Conservation (phyloP, 2,329 filamentous ascomycete species). For the Phyllosticta paracitricarpa region DNA sequence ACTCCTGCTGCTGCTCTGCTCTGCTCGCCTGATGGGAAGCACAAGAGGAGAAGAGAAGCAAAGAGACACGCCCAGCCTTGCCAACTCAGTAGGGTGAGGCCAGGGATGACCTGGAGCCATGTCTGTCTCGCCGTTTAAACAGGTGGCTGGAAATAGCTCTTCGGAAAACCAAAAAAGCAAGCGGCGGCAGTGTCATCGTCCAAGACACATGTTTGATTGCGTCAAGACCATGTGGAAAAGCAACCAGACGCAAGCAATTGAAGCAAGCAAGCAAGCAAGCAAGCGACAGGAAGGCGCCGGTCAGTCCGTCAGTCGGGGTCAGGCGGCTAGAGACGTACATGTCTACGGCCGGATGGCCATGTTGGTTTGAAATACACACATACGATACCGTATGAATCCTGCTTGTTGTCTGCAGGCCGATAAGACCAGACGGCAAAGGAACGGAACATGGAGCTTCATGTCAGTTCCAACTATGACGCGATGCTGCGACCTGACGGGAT, state of each 20-base stretch:
- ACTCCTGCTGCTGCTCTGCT: no score
- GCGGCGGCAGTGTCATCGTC: no score
- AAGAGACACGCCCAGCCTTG: not conserved
- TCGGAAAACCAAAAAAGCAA: no score
- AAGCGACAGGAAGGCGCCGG: no score
- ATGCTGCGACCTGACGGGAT: not conserved
- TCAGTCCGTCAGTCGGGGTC: not conserved
- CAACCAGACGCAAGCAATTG: no score
- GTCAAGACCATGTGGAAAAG: no score
- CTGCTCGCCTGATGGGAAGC: not conserved
- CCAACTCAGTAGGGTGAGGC: not conserved
- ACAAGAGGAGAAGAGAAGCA: not conserved
- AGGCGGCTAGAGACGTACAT: not conserved
- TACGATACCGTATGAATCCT: no score
- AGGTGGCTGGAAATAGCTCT: conserved; percentile 13
- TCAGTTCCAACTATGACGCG: not conserved
- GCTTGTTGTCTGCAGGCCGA: not conserved
- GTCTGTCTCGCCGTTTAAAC: conserved; percentile 13
- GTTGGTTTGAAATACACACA: not conserved
- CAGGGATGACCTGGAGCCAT: not conserved
- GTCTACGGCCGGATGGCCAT: not conserved
- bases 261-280: no score
- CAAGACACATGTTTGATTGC: no score
- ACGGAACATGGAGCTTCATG: not conserved
- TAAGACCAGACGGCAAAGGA: not conserved